phyloP scores from a whole-genome alignment of 78 protist genomes.

The Dictyostelium purpureum region DNA sequence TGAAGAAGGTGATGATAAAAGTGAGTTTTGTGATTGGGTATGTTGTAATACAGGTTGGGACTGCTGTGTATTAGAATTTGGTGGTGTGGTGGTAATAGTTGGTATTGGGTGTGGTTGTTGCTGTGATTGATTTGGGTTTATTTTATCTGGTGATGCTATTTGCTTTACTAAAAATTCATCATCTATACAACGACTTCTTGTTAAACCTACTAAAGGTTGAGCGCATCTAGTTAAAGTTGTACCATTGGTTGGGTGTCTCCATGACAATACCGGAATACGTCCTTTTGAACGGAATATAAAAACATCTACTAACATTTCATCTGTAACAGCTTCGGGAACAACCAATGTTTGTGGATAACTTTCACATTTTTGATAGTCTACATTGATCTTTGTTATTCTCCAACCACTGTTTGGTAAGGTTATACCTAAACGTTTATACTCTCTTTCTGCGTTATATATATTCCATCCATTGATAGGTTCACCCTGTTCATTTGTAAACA shows the following conservation, averaged over 20 bases:
- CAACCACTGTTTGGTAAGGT: constrained; percentile 21
- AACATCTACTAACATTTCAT: constrained; percentile 25
- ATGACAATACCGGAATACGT: constrained; percentile 34
- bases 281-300: constrained; percentile 48
- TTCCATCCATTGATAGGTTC: background rate
- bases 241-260: constrained; percentile 32
- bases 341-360: constrained; percentile 39
- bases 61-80: background rate
- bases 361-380: constrained; percentile 7
- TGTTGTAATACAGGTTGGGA: no score
- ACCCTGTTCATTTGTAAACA: background rate
- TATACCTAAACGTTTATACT: constrained; percentile 1
- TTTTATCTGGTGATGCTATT: background rate
- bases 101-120: background rate
- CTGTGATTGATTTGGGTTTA: background rate
- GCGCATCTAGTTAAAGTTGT: constrained; percentile 20
- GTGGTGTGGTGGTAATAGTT: background rate
- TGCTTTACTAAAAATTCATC: constrained; percentile 40
- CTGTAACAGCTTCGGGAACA: constrained; percentile 32
- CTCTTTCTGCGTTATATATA: constrained; percentile 1
- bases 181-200: constrained; percentile 35
- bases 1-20: background rate
- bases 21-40: no score
- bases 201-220: constrained; percentile 55
- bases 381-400: constrained; percentile 43